Percentiles rank a stretch among this genome's conserved stretches.
phyloP scores from a whole-genome alignment of 2,329 filamentous ascomycete genomes.

The Fusarium sp. region DNA sequence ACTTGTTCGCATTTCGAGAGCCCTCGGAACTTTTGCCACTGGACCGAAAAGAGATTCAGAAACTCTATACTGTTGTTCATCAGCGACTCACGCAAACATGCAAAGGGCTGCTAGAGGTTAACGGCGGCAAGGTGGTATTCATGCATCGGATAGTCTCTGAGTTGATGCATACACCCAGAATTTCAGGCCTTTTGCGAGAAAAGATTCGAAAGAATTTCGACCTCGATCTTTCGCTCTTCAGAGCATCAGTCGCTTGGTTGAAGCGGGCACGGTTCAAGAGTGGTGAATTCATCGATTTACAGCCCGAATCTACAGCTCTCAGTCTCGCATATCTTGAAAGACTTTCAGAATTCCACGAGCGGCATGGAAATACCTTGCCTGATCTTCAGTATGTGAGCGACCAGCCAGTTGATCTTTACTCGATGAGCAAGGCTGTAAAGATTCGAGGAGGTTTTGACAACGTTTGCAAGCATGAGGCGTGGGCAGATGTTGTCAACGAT shows the following conservation, averaged over 20 bases:
- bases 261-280: conserved; percentile 1
- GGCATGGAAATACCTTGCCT: not conserved
- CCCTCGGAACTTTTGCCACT: not conserved
- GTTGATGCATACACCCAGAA: not conserved
- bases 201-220: not conserved
- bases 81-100: not conserved
- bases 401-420: not conserved
- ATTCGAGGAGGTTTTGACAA: conserved; percentile 7
- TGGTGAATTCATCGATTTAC: not conserved
- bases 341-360: not conserved
- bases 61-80: not conserved
- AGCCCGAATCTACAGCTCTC: not conserved
- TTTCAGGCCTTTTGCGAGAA: not conserved
- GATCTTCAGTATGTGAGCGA: not conserved
- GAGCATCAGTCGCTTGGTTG: conserved; percentile 6
- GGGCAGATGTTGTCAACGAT: conserved; percentile 1
- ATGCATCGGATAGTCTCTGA: conserved; percentile 9
- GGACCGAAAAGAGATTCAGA: not conserved
- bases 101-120: conserved; percentile 2
- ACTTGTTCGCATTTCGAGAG: conserved; percentile 10
- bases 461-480: not conserved
- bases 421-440: conserved; percentile 1
- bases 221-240: not conserved
- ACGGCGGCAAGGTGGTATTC: not conserved
- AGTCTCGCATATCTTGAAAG: not conserved